Evolutionary conservation across 441 rosid genomes (phyloP).

Genomic region (Populus trichocarpa): DNA sequence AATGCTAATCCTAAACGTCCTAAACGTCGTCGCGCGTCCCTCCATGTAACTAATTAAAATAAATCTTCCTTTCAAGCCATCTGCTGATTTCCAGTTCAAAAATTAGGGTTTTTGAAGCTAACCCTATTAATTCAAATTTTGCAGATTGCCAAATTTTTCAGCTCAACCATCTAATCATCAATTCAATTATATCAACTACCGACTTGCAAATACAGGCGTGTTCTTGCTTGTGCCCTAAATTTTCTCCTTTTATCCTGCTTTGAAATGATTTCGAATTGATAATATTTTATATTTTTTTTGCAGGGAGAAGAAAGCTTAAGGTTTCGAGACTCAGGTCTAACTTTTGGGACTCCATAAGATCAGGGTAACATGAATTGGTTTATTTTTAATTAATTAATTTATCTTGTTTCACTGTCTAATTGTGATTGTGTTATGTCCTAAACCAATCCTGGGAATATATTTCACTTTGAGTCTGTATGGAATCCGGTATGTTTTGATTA

Average conservation of each 20-base stretch:
- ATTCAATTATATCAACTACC: too few relatives aligned
- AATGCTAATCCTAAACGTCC: constrained; percentile 30
- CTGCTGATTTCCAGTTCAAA: neutral
- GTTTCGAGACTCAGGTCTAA: constrained; percentile 51
- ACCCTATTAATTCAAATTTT: neutral
- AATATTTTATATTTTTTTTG: constrained; percentile 14
- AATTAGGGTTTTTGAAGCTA: neutral
- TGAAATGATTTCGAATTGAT: neutral
- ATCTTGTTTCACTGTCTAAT: neutral
- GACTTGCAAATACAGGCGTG: neutral
- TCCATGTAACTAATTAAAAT: constrained; percentile 19
- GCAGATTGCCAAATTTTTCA: constrained; percentile 46
- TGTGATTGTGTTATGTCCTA: neutral
- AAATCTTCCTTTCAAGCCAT: neutral
- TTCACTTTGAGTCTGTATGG: neutral
- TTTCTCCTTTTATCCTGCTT: neutral
- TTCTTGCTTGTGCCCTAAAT: neutral
- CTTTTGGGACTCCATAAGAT: constrained; percentile 84
- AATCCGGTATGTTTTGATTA: neutral
- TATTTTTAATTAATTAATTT: neutral
- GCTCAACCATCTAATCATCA: constrained; percentile 9
- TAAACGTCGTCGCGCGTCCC: constrained; percentile 19
- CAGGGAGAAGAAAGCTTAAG: constrained; percentile 61
- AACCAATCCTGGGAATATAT: neutral
- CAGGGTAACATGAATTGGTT: constrained; percentile 50